Conservation (phyloP, 2,329 filamentous ascomycete genomes). For the Fusarium sp. region DNA sequence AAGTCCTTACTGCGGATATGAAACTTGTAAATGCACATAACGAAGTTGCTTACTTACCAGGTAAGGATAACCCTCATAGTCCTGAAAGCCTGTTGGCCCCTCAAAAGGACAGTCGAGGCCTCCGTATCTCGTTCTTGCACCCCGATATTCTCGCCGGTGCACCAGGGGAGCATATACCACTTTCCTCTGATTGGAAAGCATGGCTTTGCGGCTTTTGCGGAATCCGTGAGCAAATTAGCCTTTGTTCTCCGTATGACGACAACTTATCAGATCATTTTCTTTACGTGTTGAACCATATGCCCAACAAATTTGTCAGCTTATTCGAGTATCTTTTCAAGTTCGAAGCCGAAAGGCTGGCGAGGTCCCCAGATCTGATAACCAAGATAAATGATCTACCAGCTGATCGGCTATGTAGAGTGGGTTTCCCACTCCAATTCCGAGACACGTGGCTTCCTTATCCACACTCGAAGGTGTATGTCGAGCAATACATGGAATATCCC, state of each 20-base stretch:
- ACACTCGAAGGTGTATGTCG: no score
- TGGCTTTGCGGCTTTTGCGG: conserved; percentile 27
- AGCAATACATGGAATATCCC: no score
- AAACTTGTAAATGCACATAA: rapidly evolving
- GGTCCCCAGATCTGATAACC: no score
- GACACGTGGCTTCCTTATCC: no score
- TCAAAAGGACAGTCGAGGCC: not conserved
- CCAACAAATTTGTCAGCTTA: no score
- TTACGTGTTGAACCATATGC: not conserved
- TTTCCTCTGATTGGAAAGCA: conserved; percentile 15
- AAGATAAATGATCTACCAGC: no score
- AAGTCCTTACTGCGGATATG: not conserved
- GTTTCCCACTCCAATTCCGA: no score
- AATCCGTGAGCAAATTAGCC: conserved; percentile 13
- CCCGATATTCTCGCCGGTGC: not conserved
- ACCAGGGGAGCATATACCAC: not conserved
- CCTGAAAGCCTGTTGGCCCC: conserved; percentile 15
- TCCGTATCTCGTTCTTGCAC: conserved; percentile 2
- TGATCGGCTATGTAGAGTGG: no score
- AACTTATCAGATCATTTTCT: conserved; percentile 22
- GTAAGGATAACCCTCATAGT: conserved; percentile 12
- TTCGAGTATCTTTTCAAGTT: no score
- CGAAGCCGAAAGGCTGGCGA: no score
- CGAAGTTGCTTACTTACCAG: conserved; percentile 17
- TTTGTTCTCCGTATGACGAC: conserved; percentile 1